Evolutionary conservation across 306 rosid species (phyloP), one percentile per base, ranked within the genome.

Genomic region (Cucurbita moschata): DNA sequence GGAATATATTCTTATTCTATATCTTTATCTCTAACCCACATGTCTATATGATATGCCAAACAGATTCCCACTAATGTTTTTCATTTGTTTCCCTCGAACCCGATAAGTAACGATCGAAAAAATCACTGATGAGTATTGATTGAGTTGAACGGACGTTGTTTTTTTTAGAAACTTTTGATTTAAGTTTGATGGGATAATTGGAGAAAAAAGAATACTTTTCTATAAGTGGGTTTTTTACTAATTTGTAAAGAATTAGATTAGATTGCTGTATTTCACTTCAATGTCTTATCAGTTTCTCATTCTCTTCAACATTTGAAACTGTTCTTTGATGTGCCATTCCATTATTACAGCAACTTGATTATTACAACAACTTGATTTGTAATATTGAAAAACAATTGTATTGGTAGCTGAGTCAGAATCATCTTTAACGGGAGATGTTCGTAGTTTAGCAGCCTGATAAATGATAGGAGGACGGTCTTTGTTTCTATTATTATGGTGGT

Each of bases 1-100:
- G 53, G 72, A 67, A 67, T 67, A 67, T 67, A 67, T 67, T 67
- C 55, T 67, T 67, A 67, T 67, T 67, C 55, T 40, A 46, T 21
- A 23, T 46, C 39, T 67, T 46, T 61, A 61, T 64, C 71, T 42
- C 49, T 51, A 18, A n/a, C 35, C 51, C 50, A 64, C 26, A 16
- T 62, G 69, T 49, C 50, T 62, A 39, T 16, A 49, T 39, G 47
- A 64, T 64, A 64, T 64, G 18, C 69, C 13, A 61, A 35, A 2
- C 0, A 8, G 21, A 61, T 35, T 61, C 44, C 15, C 44, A 12
- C n/a, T 46, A 9, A 46, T 5, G 50, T 46, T 46, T 46, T 35
- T 30, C 35, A 30, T 56, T 56, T 56, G 35, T 19, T 21, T 21
- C 37, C 21, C 15, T 21, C 21, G 3, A 4, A 37, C 14, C 18